Evolutionary conservation across 2,329 filamentous ascomycete species (phyloP), one percentile per base, ranked within the genome.

Genomic region (Bimuria novae-zelandiae): DNA sequence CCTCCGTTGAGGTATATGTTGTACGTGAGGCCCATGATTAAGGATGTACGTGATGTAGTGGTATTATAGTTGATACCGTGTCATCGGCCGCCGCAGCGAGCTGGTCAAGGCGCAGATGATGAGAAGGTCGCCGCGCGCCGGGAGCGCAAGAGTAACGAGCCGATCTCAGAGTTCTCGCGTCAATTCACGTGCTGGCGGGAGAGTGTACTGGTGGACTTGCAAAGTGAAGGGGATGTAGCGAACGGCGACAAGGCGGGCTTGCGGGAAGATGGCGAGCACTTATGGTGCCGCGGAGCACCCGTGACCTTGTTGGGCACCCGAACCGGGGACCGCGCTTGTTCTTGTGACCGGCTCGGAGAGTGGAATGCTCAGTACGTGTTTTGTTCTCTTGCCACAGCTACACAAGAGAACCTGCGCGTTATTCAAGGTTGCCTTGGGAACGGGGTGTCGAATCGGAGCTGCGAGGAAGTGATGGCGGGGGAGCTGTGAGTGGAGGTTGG

Each of bases 1-100:
- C 82, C 84, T 70, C 89, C 89, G 75, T 87, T 90, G 61, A 96
- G 87, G 75, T 96, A 97, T 56, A 89, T 87, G 77, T 96, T 96
- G 81, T 96, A 96, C 55, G 87, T 81, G 64, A 97, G 86, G 62
- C 92, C 92, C 92, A 96, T 96, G 42, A 33, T 57, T 54, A 57
- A 30, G n/a, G 11, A 4, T 19, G 1, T 14, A 22, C 11, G 35
- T 12, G 39, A 19, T 19, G 7, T 22, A 23, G n/a, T 19, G 41
- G 21, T 10, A 12, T 8, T 36, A 25, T 16, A 7, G 12, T 14
- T 7, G 23, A 14, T 37, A 12, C 16, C 27, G 23, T 35, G 27
- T 23, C 12, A 14, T n/a, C 21, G 30, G 48, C 39, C 30, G 37
- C 29, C 19, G 29, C 29, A 43, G 39, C 21, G 21, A 42, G 47